phyloP scores from a whole-genome alignment of 2,329 filamentous ascomycete genomes.

The Acarospora socialis region DNA sequence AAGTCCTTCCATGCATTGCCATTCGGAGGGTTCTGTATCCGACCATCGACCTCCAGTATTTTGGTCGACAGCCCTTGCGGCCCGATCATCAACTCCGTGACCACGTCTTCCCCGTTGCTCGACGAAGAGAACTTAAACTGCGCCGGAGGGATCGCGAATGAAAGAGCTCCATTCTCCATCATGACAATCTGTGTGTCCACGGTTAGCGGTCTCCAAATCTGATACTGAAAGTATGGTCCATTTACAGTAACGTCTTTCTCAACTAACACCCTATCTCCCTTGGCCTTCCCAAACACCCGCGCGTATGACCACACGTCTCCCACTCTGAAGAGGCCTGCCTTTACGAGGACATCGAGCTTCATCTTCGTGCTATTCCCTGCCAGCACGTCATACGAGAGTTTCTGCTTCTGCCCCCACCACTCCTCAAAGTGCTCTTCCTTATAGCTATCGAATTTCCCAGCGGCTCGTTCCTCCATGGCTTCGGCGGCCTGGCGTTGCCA shows the following conservation, averaged over 20 bases:
- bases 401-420: slow-evolving; percentile 44
- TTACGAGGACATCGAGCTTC: slow-evolving; percentile 24
- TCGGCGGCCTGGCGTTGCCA: slow-evolving; percentile 42
- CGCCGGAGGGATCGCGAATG: slow-evolving; percentile 27
- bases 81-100: slow-evolving; percentile 18
- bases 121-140: slow-evolving; percentile 19
- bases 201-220: not conserved
- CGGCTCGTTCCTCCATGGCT: slow-evolving; percentile 37
- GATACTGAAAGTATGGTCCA: not conserved
- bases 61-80: slow-evolving; percentile 20
- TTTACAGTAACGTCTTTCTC: slow-evolving; percentile 31
- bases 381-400: slow-evolving; percentile 18
- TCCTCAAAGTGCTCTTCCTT: slow-evolving; percentile 40
- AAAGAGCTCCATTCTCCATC: slow-evolving; percentile 21
- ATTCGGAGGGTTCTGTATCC: slow-evolving; percentile 19
- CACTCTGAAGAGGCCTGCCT: slow-evolving; percentile 22
- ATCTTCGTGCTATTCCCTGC: slow-evolving; percentile 30
- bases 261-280: slow-evolving; percentile 19
- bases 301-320: slow-evolving; percentile 30
- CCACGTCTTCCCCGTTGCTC: slow-evolving; percentile 15
- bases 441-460: slow-evolving; percentile 43
- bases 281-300: slow-evolving; percentile 18
- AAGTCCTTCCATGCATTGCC: slow-evolving; percentile 31
- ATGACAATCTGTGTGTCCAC: slow-evolving; percentile 20
- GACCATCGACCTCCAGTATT: slow-evolving; percentile 28